Evolutionary conservation across 495 filamentous ascomycete genomes (phyloP).

Genomic region (Mycothermus thermophilus): DNA sequence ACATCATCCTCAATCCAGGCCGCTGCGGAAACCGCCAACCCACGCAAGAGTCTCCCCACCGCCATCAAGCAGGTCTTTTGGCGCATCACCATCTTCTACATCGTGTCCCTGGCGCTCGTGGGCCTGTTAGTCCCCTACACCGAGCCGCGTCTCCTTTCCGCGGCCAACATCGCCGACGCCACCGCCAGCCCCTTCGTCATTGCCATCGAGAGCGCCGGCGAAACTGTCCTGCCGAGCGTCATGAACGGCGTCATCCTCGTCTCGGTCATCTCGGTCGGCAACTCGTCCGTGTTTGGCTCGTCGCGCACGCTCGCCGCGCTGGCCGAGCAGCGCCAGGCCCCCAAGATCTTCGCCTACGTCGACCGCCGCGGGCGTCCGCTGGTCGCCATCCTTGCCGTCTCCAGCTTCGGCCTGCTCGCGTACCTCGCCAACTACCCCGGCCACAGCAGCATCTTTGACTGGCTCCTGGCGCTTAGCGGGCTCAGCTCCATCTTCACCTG

Average conservation of each 20-base stretch:
- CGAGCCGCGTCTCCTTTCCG: slow-evolving; percentile 44
- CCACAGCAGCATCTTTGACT: slow-evolving; percentile 54
- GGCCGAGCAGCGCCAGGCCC: slow-evolving; percentile 74
- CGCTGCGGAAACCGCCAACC: slow-evolving; percentile 79
- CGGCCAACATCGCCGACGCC: slow-evolving; percentile 43
- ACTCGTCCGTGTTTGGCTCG: slow-evolving; percentile 77
- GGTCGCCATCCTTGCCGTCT: slow-evolving; percentile 54
- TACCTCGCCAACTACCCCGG: slow-evolving; percentile 56
- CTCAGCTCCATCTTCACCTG: slow-evolving; percentile 89
- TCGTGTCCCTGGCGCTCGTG: slow-evolving; percentile 60
- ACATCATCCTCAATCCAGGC: no score
- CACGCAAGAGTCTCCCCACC: slow-evolving; percentile 70
- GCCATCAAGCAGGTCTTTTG: slow-evolving; percentile 94
- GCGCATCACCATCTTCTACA: slow-evolving; percentile 82
- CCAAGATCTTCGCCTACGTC: slow-evolving; percentile 62
- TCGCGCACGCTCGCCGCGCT: slow-evolving; percentile 79
- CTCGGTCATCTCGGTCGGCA: slow-evolving; percentile 76
- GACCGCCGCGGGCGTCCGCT: slow-evolving; percentile 74
- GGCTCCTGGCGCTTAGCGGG: slow-evolving; percentile 84
- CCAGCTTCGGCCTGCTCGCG: slow-evolving; percentile 57
- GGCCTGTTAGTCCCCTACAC: slow-evolving; percentile 64
- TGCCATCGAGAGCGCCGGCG: slow-evolving; percentile 66
- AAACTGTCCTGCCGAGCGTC: slow-evolving; percentile 58
- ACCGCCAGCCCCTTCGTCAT: slow-evolving; percentile 81
- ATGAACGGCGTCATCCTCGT: slow-evolving; percentile 92